Percentiles rank a stretch among this genome's conserved stretches.
phyloP scores from a whole-genome alignment of 306 rosid genomes.

The Comarum palustre region DNA sequence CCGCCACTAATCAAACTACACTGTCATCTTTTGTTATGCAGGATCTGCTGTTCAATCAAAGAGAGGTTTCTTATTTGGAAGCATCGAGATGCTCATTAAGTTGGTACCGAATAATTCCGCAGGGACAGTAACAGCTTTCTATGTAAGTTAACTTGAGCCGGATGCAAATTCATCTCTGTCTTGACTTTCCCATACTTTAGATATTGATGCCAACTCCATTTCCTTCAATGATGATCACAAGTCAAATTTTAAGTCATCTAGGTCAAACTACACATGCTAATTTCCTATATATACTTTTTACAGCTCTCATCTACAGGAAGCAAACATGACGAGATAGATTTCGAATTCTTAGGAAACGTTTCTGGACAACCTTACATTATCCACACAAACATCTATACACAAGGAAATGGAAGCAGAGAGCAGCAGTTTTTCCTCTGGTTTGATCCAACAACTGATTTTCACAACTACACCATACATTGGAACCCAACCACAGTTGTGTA shows the following conservation, averaged over 20 bases:
- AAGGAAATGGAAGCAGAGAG: slow-evolving; percentile 76
- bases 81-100: slow-evolving; percentile 63
- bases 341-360: slow-evolving; percentile 77
- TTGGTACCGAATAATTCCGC: slow-evolving; percentile 72
- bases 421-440: slow-evolving; percentile 86
- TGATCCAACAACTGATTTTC: slow-evolving; percentile 73
- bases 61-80: slow-evolving; percentile 67
- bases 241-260: neutral
- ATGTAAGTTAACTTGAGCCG: slow-evolving; percentile 43
- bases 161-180: neutral
- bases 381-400: slow-evolving; percentile 65
- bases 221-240: neutral
- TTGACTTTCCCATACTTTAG: neutral
- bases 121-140: slow-evolving; percentile 77
- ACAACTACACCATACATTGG: slow-evolving; percentile 94
- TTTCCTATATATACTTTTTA: slow-evolving; percentile 19
- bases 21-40: slow-evolving; percentile 29
- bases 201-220: neutral
- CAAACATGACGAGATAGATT: slow-evolving; percentile 83
- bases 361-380: slow-evolving; percentile 78
- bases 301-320: slow-evolving; percentile 72
- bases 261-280: slow-evolving; percentile 1
- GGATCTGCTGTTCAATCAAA: slow-evolving; percentile 79
- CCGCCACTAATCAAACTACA: neutral
- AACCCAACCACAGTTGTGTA: slow-evolving; percentile 72